Base-by-base conservation (phyloP, 2,329 filamentous ascomycete genomes). In the Ascochyta clinopodiicola region DNA sequence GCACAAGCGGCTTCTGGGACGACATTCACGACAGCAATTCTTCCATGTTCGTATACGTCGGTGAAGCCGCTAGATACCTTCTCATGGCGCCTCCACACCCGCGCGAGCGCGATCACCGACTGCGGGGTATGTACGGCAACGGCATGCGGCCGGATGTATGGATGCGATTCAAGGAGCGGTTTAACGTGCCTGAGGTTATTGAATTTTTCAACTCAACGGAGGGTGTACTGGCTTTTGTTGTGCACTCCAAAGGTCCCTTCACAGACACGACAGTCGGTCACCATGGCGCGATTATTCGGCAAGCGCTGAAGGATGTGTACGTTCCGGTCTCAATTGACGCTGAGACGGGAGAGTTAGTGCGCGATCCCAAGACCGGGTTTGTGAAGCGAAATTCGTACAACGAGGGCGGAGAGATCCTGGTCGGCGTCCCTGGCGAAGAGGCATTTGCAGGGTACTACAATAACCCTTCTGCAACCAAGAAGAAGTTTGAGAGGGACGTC, bases 151-250 rank as follows among this genome's bases (percentile, higher is more conserved):
- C 87, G 0, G 88, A 90, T 66, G 84, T 90, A 0, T 90, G 87
- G 87, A 72, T 77, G 27, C 76, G 80, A 13, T 90, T 90, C 72
- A 76, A 82, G 49, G 81, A 87, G 50, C 81, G 86, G 2, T 89
- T 89, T 71, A 81, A 81, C 48, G 81, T 89, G 51, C 75, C 79
- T 6, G 82, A 83, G 36, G 84, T 92, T 2, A 79, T 79, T 52
- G 90, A 92, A 73, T 92, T 93, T 75, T 93, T 91, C 79, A 89
- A 88, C 67, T 88, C 86, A 29, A 90, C 87, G 0, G 90, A 92
- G 73, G 88, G 88, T 31, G 80, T 90, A 39, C 81, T 92, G 60
- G 74, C 74, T 0, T 75, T 91, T 35, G 71, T 85, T 35, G 88
- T 69, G 2, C 64, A 69, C n/a, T 66, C 54, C 24, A 68, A 47